Evolutionary conservation across 208 protist species (phyloP), one percentile per base, ranked within the genome.

Genomic region (Naegleria fowleri): DNA sequence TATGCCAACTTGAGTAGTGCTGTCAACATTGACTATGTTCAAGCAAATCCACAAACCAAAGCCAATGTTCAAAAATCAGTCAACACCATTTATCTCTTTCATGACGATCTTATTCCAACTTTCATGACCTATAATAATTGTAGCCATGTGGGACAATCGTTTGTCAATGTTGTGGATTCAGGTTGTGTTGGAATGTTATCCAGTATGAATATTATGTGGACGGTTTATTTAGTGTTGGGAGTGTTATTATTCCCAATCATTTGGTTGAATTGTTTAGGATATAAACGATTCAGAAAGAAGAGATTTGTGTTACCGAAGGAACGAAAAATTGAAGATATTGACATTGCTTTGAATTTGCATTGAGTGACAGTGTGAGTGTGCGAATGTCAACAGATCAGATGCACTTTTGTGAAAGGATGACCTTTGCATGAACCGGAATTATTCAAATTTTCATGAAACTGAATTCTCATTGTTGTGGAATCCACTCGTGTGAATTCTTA

Each of bases 211-310:
- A 79, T 79, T 79, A 7, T 79, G 1, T 79, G 67, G 67, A 9
- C 29, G 6, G 9, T 0, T 9, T 79, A 36, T 79, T 79, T 79
- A 79, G 16, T 79, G 19, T 9, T 36, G 0, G 67, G 67, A 36
- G 19, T 33, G 1, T 25, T 33, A 9, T 33, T 79, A 36, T 36
- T 79, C 36, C 29, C 29, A 25, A 25, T 79, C 9, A 79, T 33
- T 79, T 79, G 16, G 16, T 4, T 79, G 25, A 79, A 79, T 79
- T 79, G 67, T 79, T 79, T 79, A 36, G 16, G 29, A 36, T 79
- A 79, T 79, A 79, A 79, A n/a, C 19, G 67, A 79, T 79, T 79
- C 29, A 79, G 67, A 79, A 79, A 79, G 29, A 79, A 79, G 67
- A 25, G 67, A 36, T 79, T 36, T 33, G 67, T 79, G 0, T 36